These are phyloP conservation scores for Brasenia schreberi DNA, from an alignment of 164 flowering plant species.

Conservation along the genomic window DNA sequence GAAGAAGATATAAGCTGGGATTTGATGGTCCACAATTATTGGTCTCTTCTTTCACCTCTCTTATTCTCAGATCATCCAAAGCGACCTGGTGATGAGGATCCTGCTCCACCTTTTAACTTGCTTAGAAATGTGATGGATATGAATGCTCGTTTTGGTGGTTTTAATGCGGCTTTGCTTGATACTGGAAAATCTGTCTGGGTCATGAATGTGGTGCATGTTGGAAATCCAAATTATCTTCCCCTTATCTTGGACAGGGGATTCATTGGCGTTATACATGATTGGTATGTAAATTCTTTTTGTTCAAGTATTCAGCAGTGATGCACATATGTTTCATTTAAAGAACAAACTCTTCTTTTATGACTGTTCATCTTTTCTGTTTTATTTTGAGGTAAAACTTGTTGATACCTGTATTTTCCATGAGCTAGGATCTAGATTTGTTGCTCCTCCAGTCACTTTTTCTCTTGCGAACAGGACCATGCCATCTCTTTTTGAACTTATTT, in stretches of 20 bases:
- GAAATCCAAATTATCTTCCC: slow-evolving; percentile 68
- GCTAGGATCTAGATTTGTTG: too few species aligned
- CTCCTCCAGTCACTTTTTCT: too few species aligned
- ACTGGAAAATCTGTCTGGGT: slow-evolving; percentile 86
- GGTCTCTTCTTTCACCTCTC: slow-evolving; percentile 93
- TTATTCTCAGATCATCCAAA: slow-evolving; percentile 99
- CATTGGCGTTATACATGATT: slow-evolving; percentile 84
- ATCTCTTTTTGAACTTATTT: too few species aligned
- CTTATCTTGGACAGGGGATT: slow-evolving; percentile 83
- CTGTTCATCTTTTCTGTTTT: too few species aligned
- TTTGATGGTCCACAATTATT: slow-evolving; percentile 29
- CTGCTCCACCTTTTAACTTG: slow-evolving; percentile 95
- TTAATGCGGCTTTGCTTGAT: slow-evolving; percentile 74
- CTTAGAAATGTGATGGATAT: slow-evolving; percentile 91
- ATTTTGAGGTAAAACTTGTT: too few species aligned
- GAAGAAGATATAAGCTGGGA: slow-evolving; percentile 13
- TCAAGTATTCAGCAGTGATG: too few species aligned
- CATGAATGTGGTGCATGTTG: slow-evolving; percentile 92
- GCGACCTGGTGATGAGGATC: slow-evolving; percentile 99
- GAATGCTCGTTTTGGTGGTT: slow-evolving; percentile 92
- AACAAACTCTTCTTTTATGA: too few species aligned
- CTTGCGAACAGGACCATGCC: too few species aligned
- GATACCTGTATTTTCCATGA: too few species aligned
- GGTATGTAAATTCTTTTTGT: slow-evolving; percentile 32
- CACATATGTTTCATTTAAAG: too few species aligned